phyloP scores from a whole-genome alignment of 371 early-diverging fungal species.

The Mortierella sp. region DNA sequence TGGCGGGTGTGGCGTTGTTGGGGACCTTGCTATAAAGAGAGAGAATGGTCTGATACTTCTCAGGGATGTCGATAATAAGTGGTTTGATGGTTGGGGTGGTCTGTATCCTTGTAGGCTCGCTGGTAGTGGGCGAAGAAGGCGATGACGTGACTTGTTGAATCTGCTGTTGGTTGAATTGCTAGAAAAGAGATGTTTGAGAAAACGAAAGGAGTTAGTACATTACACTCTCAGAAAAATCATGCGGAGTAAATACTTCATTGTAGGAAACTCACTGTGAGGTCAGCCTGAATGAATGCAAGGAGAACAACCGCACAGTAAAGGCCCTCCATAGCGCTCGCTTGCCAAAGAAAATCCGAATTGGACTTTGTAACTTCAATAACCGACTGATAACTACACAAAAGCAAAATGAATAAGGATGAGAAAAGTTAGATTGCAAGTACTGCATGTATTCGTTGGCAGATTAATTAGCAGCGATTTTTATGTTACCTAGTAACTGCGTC shows the following conservation, averaged over 20 bases:
- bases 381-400: slow-evolving; percentile 66
- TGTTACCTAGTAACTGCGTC: slow-evolving; percentile 77
- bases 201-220: neutral
- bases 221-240: neutral
- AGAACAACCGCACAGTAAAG: slow-evolving; percentile 75
- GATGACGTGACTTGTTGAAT: slow-evolving; percentile 48
- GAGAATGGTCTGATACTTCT: slow-evolving; percentile 63
- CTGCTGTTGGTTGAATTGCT: slow-evolving; percentile 51
- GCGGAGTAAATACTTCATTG: neutral
- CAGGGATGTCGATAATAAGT: slow-evolving; percentile 63
- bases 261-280: slow-evolving; percentile 65
- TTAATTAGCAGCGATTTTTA: neutral
- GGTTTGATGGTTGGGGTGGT: slow-evolving; percentile 51
- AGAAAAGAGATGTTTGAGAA: neutral
- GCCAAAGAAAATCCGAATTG: slow-evolving; percentile 83
- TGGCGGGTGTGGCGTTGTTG: slow-evolving; percentile 48
- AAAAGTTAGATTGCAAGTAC: neutral
- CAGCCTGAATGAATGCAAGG: slow-evolving; percentile 71
- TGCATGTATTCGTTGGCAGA: neutral
- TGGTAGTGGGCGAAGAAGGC: slow-evolving; percentile 60
- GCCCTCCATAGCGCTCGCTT: slow-evolving; percentile 85
- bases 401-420: neutral
- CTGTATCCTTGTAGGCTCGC: slow-evolving; percentile 41
- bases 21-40: slow-evolving; percentile 65
- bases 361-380: slow-evolving; percentile 80